These are phyloP conservation scores for Boletus speciosus DNA, from an alignment of 768 basidiomycete genomes.

Conservation along the genomic window DNA sequence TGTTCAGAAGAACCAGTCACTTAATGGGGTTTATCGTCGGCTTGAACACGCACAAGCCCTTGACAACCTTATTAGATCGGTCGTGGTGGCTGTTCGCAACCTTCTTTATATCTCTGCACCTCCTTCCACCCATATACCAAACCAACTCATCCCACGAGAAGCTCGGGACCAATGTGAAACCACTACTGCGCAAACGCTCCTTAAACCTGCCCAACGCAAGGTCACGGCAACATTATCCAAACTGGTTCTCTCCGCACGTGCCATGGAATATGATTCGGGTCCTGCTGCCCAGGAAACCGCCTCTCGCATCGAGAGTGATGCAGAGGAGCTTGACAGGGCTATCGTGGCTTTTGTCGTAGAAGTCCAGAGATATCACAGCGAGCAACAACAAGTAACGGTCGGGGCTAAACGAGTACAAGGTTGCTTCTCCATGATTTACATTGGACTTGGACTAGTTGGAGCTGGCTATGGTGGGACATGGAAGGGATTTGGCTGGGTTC, in stretches of 20 bases:
- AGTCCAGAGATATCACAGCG: constrained; percentile 54
- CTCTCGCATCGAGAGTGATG: constrained; percentile 70
- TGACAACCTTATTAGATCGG: constrained; percentile 58
- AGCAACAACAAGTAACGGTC: constrained; percentile 20
- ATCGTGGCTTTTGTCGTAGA: constrained; percentile 66
- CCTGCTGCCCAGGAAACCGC: constrained; percentile 58
- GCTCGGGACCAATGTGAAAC: constrained; percentile 43
- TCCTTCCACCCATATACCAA: constrained; percentile 59
- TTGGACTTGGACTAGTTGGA: constrained; percentile 78
- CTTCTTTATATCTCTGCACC: constrained; percentile 67
- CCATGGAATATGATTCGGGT: constrained; percentile 78
- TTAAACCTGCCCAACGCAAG: constrained; percentile 80
- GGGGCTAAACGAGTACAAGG: constrained; percentile 56
- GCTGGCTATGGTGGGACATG: constrained; percentile 73
- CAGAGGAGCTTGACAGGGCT: constrained; percentile 71
- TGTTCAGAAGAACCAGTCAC: constrained; percentile 52
- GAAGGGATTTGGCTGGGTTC: constrained; percentile 85
- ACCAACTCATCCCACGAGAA: constrained; percentile 48
- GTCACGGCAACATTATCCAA: constrained; percentile 88
- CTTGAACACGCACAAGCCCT: constrained; percentile 56
- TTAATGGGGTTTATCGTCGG: constrained; percentile 41
- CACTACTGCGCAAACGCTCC: constrained; percentile 49
- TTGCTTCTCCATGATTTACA: constrained; percentile 54
- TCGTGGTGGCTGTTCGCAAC: constrained; percentile 72
- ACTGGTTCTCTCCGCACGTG: constrained; percentile 86